These are phyloP conservation scores for Chionographis japonica DNA, from an alignment of 106 monocot species.

Conservation along the genomic window DNA sequence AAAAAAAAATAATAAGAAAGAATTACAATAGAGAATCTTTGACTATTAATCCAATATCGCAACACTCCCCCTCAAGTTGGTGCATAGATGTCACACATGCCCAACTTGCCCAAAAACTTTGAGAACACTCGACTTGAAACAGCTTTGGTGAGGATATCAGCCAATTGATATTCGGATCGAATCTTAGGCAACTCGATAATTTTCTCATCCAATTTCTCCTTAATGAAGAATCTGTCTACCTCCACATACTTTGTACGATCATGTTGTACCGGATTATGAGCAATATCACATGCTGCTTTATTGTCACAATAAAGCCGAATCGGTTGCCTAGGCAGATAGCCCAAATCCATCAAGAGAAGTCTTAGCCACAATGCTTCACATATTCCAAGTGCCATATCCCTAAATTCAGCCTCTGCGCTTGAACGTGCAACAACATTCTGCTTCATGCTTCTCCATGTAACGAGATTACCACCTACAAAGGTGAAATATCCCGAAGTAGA, in stretches of 20 bases:
- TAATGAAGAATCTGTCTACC: constrained; percentile 18
- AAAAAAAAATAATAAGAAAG: no score
- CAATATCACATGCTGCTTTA: constrained; percentile 14
- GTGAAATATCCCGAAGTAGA: constrained; percentile 1
- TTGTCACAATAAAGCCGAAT: constrained; percentile 8
- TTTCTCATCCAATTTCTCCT: constrained; percentile 12
- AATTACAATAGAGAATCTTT: no score
- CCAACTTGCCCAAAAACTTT: constrained; percentile 11
- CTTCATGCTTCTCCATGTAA: constrained; percentile 5
- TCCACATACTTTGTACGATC: constrained; percentile 9
- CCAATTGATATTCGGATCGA: constrained; percentile 16
- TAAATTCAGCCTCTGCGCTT: constrained; percentile 13
- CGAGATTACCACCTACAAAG: background rate
- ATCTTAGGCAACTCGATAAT: constrained; percentile 6
- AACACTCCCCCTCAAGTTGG: constrained; percentile 9
- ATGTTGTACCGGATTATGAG: constrained; percentile 16
- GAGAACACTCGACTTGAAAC: constrained; percentile 3
- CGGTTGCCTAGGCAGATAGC: background rate
- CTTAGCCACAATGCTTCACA: constrained; percentile 5
- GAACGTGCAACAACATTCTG: constrained; percentile 6
- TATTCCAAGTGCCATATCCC: constrained; percentile 4
- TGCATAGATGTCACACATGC: no score
- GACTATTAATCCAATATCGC: no score
- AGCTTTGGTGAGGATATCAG: constrained; percentile 8
- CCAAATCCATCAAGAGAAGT: background rate